Evolutionary conservation across 495 filamentous ascomycete species (phyloP), one percentile per base, ranked within the genome.

Genomic region (Neurospora sp.): DNA sequence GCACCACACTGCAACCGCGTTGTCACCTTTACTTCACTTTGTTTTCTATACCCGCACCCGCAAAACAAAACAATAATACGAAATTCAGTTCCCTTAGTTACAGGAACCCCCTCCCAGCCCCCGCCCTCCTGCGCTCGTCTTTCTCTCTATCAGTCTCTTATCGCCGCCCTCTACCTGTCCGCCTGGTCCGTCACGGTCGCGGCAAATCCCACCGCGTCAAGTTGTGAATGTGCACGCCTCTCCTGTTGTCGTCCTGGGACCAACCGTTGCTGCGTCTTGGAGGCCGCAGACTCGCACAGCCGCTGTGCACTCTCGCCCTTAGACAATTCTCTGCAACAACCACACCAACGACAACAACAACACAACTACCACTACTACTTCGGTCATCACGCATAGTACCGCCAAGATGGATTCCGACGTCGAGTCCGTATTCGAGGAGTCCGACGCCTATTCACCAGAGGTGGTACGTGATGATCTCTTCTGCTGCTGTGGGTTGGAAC

Each of bases 401-500:
- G 27, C 70, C 80, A 80, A 72, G 73, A 85, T 85, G 83, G 85
- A 85, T 74, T 86, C 83, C 70, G 86, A 86, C 69, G 81, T 85
- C 61, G 89, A 89, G 71, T 88, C 87, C 73, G 84, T 87, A 78
- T 89, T 89, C 77, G 81, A 83, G 74, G 84, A 85, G 20, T 88
- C 85, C 53, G 87, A 87, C 44, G 81, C 42, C 71, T 87, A 80
- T 70, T 78, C 79, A 1, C 85, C 85, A 73, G 83, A 83, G 70
- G 79, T 80, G 74, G 84, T 85, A 82, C 76, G 84, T 78, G 74
- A 66, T 66, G 53, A 66, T 66, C 27, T 66, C 53, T 66, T 66
- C 53, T 37, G 53, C 53, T 59, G 76, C 72, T 71, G 71, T 74
- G 38, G 46, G 69, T 70, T 46, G n/a, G 40, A 61, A 40, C 22